Base-by-base conservation (phyloP, 805 yeast species). In the Kazachstania taianensis region DNA sequence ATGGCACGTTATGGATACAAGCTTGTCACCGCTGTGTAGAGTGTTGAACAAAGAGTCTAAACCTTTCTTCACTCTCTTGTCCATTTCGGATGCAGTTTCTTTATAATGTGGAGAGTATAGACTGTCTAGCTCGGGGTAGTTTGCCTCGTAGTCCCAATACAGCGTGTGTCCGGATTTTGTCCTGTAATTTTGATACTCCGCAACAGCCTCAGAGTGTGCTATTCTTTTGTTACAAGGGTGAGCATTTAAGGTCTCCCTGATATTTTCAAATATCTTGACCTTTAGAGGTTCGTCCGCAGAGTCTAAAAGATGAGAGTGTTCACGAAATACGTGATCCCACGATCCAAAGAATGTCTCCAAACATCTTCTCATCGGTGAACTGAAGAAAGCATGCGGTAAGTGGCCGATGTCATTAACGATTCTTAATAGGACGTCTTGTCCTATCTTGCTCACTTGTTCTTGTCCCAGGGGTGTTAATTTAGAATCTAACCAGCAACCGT, bases 321-420 rank as follows among this genome's bases (percentile, higher is more conserved):
- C 13, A 20, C 22, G 17, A 17, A 53, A 54, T 2, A 54, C 64
- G 17, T 82, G 94, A 83, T 49, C 59, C 10, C 55, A 57, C 1
- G 83, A 75, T 30, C 64, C 52, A 4, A 62, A 58, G 42, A 70
- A 61, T 0, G 85, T 78, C 45, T 68, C 67, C n/a, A 71, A 59
- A 16, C 81, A 72, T 46, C 85, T 63, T 32, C 78, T 73, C 57
- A 78, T 67, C 0, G 85, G 84, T 2, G 82, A 75, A 20, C 68
- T 66, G 50, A 69, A 78, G 42, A 70, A 74, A 28, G 57, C 61
- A 16, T 65, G 52, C 1, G 84, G 84, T 5, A 78, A 74, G 16
- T 27, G 23, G 4, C 72, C 72, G 2, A 75, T 70, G 10, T 55
- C 49, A 12, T 36, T 35, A 19, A 41, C 43, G 30, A 52, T 39